These are phyloP conservation scores for Spathaspora sp. DNA, from an alignment of 805 yeast genomes.

Conservation along the genomic window DNA sequence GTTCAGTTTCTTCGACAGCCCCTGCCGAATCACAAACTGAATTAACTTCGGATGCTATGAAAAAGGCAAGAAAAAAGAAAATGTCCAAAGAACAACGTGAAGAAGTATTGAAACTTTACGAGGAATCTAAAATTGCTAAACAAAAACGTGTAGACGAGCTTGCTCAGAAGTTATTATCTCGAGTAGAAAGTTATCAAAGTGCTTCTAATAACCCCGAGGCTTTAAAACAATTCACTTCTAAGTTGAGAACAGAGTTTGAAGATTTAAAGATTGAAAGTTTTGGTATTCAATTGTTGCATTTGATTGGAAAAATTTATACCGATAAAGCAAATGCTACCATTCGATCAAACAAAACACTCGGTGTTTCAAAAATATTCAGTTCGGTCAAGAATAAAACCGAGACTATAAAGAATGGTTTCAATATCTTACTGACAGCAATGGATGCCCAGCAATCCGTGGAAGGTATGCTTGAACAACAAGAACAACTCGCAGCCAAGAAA, in stretches of 20 bases:
- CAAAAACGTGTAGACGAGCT: conserved; percentile 49
- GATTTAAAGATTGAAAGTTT: conserved; percentile 91
- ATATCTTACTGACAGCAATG: conserved; percentile 75
- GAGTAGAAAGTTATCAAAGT: conserved; percentile 49
- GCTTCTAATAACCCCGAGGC: conserved; percentile 64
- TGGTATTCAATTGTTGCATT: conserved; percentile 81
- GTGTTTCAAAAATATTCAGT: conserved; percentile 80
- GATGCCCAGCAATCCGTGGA: conserved; percentile 78
- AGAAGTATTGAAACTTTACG: conserved; percentile 47
- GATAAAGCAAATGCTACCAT: conserved; percentile 71
- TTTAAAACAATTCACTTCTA: conserved; percentile 48
- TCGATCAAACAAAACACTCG: conserved; percentile 76
- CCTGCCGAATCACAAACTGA: neutral
- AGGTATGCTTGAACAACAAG: conserved; percentile 71
- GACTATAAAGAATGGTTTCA: conserved; percentile 78
- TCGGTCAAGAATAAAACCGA: conserved; percentile 81
- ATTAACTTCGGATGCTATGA: conserved; percentile 19
- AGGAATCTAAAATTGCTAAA: conserved; percentile 50
- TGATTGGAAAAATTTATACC: conserved; percentile 77
- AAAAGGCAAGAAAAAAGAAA: conserved; percentile 28
- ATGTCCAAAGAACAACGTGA: conserved; percentile 41
- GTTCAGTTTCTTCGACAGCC: conserved; percentile 3
- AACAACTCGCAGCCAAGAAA: conserved; percentile 25
- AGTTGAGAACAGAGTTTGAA: conserved; percentile 62
- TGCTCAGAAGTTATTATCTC: conserved; percentile 43